Conservation (phyloP, 2,329 filamentous ascomycete genomes). For the Fusarium praegraminearum region DNA sequence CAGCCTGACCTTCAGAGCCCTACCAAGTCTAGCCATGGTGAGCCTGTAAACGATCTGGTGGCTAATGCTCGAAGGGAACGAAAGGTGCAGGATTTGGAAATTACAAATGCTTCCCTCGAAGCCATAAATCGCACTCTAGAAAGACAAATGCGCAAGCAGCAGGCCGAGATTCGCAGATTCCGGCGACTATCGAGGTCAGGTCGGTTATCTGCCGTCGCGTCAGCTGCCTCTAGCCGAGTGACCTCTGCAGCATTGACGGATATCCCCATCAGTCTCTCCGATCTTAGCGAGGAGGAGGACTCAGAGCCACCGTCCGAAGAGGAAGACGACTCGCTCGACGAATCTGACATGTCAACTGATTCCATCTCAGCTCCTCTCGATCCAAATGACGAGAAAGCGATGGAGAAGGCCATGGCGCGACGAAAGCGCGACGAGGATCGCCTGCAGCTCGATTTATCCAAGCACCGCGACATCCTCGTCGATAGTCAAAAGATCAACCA, state of each 20-base stretch:
- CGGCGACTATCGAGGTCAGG: slow-evolving; percentile 87
- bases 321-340: slow-evolving; percentile 64
- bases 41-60: slow-evolving; percentile 79
- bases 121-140: slow-evolving; percentile 96
- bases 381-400: slow-evolving; percentile 50
- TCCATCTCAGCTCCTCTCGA: slow-evolving; percentile 53
- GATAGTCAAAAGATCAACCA: slow-evolving; percentile 97
- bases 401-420: slow-evolving; percentile 54
- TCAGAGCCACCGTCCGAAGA: slow-evolving; percentile 54
- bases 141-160: slow-evolving; percentile 90
- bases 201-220: slow-evolving; percentile 70
- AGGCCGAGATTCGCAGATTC: slow-evolving; percentile 85
- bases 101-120: slow-evolving; percentile 93
- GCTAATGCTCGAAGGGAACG: slow-evolving; percentile 90
- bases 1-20: slow-evolving; percentile 65
- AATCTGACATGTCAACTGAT: slow-evolving; percentile 61
- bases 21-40: slow-evolving; percentile 66
- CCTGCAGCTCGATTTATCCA: slow-evolving; percentile 84
- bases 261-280: slow-evolving; percentile 61
- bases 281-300: slow-evolving; percentile 59
- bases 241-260: slow-evolving; percentile 59
- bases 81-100: slow-evolving; percentile 96
- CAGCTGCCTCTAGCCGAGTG: slow-evolving; percentile 60
- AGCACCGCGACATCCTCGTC: slow-evolving; percentile 87
- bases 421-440: slow-evolving; percentile 83